A percentile compares a stretch with the other conserved stretches of the same genome.
Evolutionary conservation across 805 yeast genomes (phyloP).

Genomic region (Candida suzukii): DNA sequence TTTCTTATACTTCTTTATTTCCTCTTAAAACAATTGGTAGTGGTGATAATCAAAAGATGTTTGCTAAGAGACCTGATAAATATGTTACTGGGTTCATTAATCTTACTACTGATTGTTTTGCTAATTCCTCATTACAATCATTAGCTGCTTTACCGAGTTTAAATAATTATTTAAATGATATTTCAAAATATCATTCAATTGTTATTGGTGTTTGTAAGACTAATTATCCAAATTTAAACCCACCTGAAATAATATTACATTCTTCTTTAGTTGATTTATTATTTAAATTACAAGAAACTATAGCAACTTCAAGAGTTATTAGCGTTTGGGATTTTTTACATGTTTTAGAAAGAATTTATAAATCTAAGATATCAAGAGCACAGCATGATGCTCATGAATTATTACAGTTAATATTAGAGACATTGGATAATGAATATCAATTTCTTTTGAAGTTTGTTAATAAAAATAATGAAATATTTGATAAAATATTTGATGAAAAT

Average conservation of each 20-base stretch:
- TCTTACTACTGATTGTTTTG: slow-evolving; percentile 84
- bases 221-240: slow-evolving; percentile 6
- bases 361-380: slow-evolving; percentile 64
- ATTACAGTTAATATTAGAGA: slow-evolving; percentile 72
- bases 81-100: slow-evolving; percentile 80
- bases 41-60: background rate
- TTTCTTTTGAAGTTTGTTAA: slow-evolving; percentile 29
- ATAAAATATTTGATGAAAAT: slow-evolving; percentile 3
- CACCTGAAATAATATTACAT: slow-evolving; percentile 48
- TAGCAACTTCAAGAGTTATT: slow-evolving; percentile 42
- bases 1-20: background rate
- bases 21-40: background rate
- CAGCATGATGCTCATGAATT: slow-evolving; percentile 97
- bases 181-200: slow-evolving; percentile 19
- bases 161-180: slow-evolving; percentile 45
- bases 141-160: slow-evolving; percentile 55
- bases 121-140: slow-evolving; percentile 83
- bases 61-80: slow-evolving; percentile 52
- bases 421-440: slow-evolving; percentile 60
- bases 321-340: slow-evolving; percentile 77
- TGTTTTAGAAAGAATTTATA: slow-evolving; percentile 64
- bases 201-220: slow-evolving; percentile 19
- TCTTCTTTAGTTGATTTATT: slow-evolving; percentile 45
- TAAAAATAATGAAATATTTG: slow-evolving; percentile 9
- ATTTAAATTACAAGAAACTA: slow-evolving; percentile 55